Evolutionary conservation across 1,139 yeast species (phyloP), one percentile per base, ranked within the genome.

Genomic region (Pneumocystis oryctolagi): DNA sequence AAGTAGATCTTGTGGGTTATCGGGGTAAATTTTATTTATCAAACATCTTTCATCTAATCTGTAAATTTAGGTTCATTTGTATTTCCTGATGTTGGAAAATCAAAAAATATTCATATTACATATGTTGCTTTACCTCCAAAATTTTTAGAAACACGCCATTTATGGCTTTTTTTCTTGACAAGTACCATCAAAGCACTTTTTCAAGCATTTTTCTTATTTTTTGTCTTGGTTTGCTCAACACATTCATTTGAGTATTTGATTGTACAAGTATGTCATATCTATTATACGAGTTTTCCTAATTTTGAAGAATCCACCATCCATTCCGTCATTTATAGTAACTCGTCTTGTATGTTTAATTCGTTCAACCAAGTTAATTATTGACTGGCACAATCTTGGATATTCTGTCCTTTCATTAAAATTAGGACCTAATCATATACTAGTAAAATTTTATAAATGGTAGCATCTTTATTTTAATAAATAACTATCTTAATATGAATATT

Each of bases 371-470:
- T 75, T 92, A 53, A 79, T 92, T 25, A 82, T 94, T 63, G 99
- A 94, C 74, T 94, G 98, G 98, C 99, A 94, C 73, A 94, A 94
- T 72, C 77, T 94, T 69, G 96, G 95, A 62, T 92, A 83, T 73
- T 81, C 95, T 0, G 88, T 94, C 37, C 76, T 94, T 66, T 85
- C 86, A 63, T 73, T 92, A 69, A 83, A 84, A 67, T 82, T 82
- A 69, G 77, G 73, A 18, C 68, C 74, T 61, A 73, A 71, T 61
- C 89, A 88, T 70, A 88, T 69, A 81, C 76, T 67, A 65, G 72
- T 16, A 14, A 63, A 66, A 1, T 62, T 65, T 20, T 74, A 75
- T 63, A 77, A 74, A 47, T 47, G 55, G 55, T 47, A 47, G 66
- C 53, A 61, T 70, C 6, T 55, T 18, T 25, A n/a, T 25, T 6